phyloP scores from a whole-genome alignment of 2,329 filamentous ascomycete species.

The Fusarium aywerte region DNA sequence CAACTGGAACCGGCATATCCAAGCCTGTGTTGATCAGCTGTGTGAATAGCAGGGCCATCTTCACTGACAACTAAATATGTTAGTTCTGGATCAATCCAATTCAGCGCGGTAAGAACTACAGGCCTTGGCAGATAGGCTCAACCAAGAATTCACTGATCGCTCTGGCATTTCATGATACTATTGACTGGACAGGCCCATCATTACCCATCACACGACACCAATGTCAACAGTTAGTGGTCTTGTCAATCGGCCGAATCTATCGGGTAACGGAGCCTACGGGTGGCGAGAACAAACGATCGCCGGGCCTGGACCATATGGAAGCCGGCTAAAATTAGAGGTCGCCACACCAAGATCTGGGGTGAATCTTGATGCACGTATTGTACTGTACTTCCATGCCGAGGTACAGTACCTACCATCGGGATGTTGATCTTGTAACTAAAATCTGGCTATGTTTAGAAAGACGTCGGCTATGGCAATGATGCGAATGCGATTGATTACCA shows the following conservation, averaged over 20 bases:
- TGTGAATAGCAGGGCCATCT: not conserved
- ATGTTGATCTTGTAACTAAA: not conserved
- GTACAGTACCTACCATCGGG: not conserved
- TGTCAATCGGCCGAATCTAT: constrained; percentile 33
- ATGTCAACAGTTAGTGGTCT: not conserved
- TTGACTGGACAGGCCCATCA: not conserved
- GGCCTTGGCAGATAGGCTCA: not conserved
- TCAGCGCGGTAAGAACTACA: not conserved
- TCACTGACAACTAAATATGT: not conserved
- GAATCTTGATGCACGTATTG: not conserved
- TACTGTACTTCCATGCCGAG: not conserved
- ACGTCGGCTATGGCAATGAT: not conserved
- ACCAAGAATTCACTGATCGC: not conserved
- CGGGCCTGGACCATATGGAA: constrained; percentile 38
- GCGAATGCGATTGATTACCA: constrained; percentile 6
- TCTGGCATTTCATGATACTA: not conserved
- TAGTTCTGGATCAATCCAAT: not conserved
- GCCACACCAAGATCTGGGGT: constrained; percentile 13
- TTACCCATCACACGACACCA: not conserved
- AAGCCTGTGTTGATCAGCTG: not conserved
- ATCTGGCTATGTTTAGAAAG: not conserved
- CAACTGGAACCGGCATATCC: too few relatives aligned
- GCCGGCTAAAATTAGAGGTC: constrained; percentile 35
- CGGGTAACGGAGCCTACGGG: constrained; percentile 30
- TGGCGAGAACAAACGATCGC: constrained; percentile 35